Base-by-base conservation (phyloP, 2,329 filamentous ascomycete genomes). In the Ophiosphaerella herpotricha region DNA sequence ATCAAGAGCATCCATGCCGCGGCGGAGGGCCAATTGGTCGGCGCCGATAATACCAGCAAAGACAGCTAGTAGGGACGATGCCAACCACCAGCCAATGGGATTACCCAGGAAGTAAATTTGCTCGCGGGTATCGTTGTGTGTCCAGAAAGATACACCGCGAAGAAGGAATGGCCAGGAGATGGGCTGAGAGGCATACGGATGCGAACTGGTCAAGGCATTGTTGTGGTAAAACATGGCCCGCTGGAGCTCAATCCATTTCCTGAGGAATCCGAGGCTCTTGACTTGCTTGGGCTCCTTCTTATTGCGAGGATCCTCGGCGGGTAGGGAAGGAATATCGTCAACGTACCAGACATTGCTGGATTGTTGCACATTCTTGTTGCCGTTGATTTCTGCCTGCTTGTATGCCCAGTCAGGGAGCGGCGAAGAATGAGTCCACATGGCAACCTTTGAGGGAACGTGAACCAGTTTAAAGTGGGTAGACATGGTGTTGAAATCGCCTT, bases 221-320 rank as follows among this genome's bases (percentile, higher is more conserved):
- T 99, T 99, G 82, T 99, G 94, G 83, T 89, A 93, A 83, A 99
- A 99, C 92, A 99, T 99, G 65, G 92, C 91, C 42, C 93, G 86
- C 77, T 99, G 94, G 50, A 99, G 83, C 79, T 99, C 94, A 58
- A 97, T 85, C 82, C 93, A 99, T 79, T 99, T 99, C 68, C 84
- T 85, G 60, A 97, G 77, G 82, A 99, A 99, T 14, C 92, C 87
- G 67, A 97, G 74, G 16, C 81, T 81, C 80, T 95, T 97, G 70
- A 93, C 83, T 77, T 93, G 82, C 64, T 86, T 87, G 66, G 87
- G 83, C 55, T 90, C 83, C 78, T 89, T 94, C 52, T 85, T 77
- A 55, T 90, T 84, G 50, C 94, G 90, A 34, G 83, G 80, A 61
- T 87, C 85, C 61, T 91, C 90, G 5, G 75, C 79, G 2, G 87